Evolutionary conservation across 768 basidiomycete genomes (phyloP), one percentile per base, ranked within the genome.

Genomic region (Pleurotus djamor): DNA sequence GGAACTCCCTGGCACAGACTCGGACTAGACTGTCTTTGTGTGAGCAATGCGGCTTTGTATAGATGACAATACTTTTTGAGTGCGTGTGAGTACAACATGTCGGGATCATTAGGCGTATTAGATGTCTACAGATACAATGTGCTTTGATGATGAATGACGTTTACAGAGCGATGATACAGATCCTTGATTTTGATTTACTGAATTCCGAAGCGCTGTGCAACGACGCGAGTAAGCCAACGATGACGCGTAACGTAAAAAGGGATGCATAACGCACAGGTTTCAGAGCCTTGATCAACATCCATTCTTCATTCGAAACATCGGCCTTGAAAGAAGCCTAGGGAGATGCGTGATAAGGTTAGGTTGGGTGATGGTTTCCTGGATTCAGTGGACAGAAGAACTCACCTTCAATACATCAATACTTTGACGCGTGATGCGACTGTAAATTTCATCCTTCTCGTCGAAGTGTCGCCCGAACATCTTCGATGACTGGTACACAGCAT

Each of bases 391-490:
- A 41, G 28, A 55, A 36, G 37, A n/a, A 58, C 66, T 38, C 66
- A 91, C 88, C 90, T 98, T 98, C 48, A 98, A 81, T 7, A 96
- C 92, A 72, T 98, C 97, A 63, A 99, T 98, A 65, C 92, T 95
- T 72, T 89, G 87, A 49, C 96, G 85, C 36, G 92, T 91, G 69
- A 99, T 89, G 61, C 91, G 89, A 56, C 94, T 95, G 55, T 95
- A 80, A 41, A 98, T 71, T 66, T 98, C 97, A 70, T 98, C 96
- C 74, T 96, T 92, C 48, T 98, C 96, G 66, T 92, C 90, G 68
- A 95, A 98, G 74, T 98, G 96, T 64, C 96, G 86, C 4, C 96
- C 95, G 69, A 91, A 98, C 87, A 94, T 89, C 75, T 95, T 96
- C 33, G 94, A 87, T 28, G 91, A 90, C 74, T 98, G 91, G 72